Evolutionary conservation across 768 basidiomycete genomes (phyloP), one percentile per base, ranked within the genome.

Genomic region (Cyclocybe aegerita): DNA sequence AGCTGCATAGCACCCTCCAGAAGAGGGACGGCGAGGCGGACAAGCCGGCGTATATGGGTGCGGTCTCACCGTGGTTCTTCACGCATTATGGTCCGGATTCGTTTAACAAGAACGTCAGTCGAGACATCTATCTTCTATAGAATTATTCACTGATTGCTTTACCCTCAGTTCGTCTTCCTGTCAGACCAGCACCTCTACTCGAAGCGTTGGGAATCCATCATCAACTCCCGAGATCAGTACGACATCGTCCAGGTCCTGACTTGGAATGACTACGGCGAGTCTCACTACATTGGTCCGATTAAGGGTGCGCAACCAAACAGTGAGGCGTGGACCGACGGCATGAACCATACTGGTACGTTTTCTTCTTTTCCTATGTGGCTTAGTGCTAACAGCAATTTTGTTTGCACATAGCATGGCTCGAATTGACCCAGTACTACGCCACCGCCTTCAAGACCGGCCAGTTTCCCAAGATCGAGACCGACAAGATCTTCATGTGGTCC

Each of bases 211-310:
- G 85, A 90, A 58, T 69, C 72, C 36, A 65, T 90, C 53, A 73
- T 89, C 43, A 57, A 60, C 29, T 69, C 77, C n/a, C 79, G 86
- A 31, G 74, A 79, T 50, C 61, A 77, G 53, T 69, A 86, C 30
- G 82, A 84, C 57, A 72, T 89, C 43, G 78, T 80, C 14, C 73
- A 90, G 64, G 62, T 85, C 49, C 51, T 83, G 39, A 79, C 82
- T 10, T 89, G 83, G 82, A 90, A 90, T 52, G 88, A 90, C 63
- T 89, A 72, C 48, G 85, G 86, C 53, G 86, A 88, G 62, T 86
- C 83, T 3, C 86, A 90, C 61, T 93, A 94, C 63, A 71, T 93
- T 41, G 88, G 85, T 10, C 90, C 91, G 2, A 81, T 90, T 58
- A 79, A 83, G 55, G 86, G 88, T 8, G 79, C 72, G 23, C 82